These are phyloP conservation scores for Ophiosphaerella narmari DNA, from an alignment of 2,329 filamentous ascomycete genomes.

Conservation along the genomic window DNA sequence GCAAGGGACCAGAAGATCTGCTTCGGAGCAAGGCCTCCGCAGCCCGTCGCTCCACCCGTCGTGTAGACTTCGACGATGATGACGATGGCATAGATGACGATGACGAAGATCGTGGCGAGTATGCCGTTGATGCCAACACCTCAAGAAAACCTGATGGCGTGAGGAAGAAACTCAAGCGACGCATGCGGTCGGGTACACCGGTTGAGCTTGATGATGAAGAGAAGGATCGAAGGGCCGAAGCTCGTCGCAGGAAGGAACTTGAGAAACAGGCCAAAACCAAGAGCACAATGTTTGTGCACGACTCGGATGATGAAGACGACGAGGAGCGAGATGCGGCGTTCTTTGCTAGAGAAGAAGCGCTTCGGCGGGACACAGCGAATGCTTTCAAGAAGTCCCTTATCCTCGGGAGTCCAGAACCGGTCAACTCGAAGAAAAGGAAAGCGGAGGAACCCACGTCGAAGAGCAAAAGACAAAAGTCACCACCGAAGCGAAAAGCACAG, in stretches of 20 bases:
- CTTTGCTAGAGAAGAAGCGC: slow-evolving; percentile 74
- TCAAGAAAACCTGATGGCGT: slow-evolving; percentile 58
- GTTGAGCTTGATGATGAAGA: slow-evolving; percentile 67
- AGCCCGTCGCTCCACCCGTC: slow-evolving; percentile 41
- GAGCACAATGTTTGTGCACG: slow-evolving; percentile 78
- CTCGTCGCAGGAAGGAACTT: slow-evolving; percentile 68
- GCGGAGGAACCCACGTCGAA: slow-evolving; percentile 23
- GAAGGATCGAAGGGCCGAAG: slow-evolving; percentile 62
- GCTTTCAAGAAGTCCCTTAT: slow-evolving; percentile 53
- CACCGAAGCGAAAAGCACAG: slow-evolving; percentile 31
- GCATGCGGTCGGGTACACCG: slow-evolving; percentile 58
- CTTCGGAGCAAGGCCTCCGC: slow-evolving; percentile 71
- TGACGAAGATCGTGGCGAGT: slow-evolving; percentile 62
- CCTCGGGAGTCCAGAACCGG: slow-evolving; percentile 47
- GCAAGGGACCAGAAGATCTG: slow-evolving; percentile 73
- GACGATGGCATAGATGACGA: slow-evolving; percentile 64
- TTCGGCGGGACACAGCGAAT: slow-evolving; percentile 61
- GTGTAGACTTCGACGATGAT: slow-evolving; percentile 72
- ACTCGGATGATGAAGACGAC: slow-evolving; percentile 90
- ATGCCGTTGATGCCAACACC: slow-evolving; percentile 71
- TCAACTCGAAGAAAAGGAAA: slow-evolving; percentile 42
- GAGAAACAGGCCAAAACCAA: slow-evolving; percentile 82
- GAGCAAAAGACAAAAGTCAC: slow-evolving; percentile 40
- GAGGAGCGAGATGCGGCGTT: slow-evolving; percentile 74
- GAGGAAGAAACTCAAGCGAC: slow-evolving; percentile 61